These are phyloP conservation scores for Fraxinus platypoda DNA, from an alignment of 305 asterid species.

Conservation along the genomic window DNA sequence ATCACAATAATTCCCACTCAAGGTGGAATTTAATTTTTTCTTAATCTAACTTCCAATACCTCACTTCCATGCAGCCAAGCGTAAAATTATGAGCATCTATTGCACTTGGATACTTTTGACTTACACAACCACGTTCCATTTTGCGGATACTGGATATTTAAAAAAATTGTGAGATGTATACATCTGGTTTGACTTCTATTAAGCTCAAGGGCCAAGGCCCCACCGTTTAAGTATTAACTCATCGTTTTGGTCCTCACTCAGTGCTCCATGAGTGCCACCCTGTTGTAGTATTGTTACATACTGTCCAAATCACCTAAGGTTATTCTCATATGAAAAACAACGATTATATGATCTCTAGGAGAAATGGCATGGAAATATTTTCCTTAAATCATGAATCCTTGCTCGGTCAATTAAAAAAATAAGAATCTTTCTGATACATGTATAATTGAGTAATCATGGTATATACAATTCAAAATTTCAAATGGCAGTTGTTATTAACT, in stretches of 20 bases:
- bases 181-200: background rate
- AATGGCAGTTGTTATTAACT: background rate
- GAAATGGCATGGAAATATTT: background rate
- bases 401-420: background rate
- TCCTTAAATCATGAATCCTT: background rate
- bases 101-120: background rate
- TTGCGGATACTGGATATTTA: background rate
- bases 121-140: background rate
- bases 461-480: background rate
- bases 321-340: background rate
- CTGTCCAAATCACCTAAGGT: background rate
- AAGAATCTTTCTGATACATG: background rate
- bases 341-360: background rate
- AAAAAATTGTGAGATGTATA: background rate
- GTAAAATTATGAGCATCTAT: background rate
- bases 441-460: slow-evolving; percentile 1
- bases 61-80: background rate
- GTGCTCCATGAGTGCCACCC: background rate
- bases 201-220: background rate
- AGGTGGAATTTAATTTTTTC: background rate
- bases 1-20: slow-evolving; percentile 1
- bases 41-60: background rate
- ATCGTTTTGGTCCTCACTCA: background rate
- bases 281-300: background rate
- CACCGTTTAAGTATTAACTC: background rate